Base-by-base conservation (phyloP, 768 basidiomycete species). In the Fomitopsis serialis region DNA sequence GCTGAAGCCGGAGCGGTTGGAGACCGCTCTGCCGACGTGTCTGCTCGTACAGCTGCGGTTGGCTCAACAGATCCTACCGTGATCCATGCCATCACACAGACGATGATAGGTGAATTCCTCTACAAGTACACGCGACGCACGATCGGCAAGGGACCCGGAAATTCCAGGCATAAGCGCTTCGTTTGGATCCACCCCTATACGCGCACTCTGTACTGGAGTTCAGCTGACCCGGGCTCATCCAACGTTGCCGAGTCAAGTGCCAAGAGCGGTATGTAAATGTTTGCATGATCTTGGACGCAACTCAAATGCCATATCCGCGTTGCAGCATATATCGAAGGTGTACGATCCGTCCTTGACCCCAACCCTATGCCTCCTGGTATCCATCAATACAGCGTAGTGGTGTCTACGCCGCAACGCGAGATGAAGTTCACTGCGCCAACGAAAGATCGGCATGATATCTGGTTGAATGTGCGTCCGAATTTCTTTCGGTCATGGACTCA, bases 141-240 rank as follows among this genome's bases (percentile, higher is more conserved):
- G 17, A 82, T 98, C 63, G 92, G 94, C 22, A 95, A 90, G 70
- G 94, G 92, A 12, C 81, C 93, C 66, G 91, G 91, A 21, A 88
- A 92, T 67, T 85, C 82, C 67, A 76, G 95, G 48, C 97, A 99
- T 70, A 86, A 84, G 68, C 79, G 97, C 35, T 99, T 94, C 83
- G 97, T 98, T 79, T 99, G 97, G 97, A 86, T 99, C n/a, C 96
- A 98, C 70, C 97, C 97, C 19, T 99, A 98, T 67, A 98, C 95
- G 37, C 92, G 92, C 75, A 98, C 94, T 4, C 64, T 99, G 54
- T 98, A 98, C 69, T 99, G 97, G 97, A 92, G 92, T 63, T 87
- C 90, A 17, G 83, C 85, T 10, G 96, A 98, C 72, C 97, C 96
- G 47, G 94, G 92, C 25, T 90, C 91, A 23, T 81, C 82, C 36